Evolutionary conservation across 1,284 basidiomycete species (phyloP).

Genomic region (Naganishia liquefaciens): DNA sequence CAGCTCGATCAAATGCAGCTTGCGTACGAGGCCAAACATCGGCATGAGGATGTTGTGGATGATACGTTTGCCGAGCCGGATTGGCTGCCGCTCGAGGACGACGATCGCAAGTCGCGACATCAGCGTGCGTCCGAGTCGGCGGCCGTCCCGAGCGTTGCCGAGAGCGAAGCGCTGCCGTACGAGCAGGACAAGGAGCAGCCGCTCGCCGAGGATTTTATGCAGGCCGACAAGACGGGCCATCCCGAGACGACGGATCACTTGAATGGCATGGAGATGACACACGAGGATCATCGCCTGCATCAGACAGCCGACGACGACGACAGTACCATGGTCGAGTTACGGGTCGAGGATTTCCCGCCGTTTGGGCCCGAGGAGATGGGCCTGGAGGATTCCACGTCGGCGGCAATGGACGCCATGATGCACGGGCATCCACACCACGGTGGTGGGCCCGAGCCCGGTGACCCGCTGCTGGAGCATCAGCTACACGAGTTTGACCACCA

Average conservation of each 20-base stretch:
- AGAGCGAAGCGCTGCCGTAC: neutral
- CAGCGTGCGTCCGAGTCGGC: conserved; percentile 7
- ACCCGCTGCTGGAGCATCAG: conserved; percentile 12
- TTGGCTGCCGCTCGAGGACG: conserved; percentile 22
- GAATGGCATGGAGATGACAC: conserved; percentile 8
- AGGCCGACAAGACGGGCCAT: conserved; percentile 1
- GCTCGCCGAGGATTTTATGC: conserved; percentile 5
- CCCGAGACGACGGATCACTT: neutral
- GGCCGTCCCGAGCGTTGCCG: neutral
- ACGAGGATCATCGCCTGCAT: neutral
- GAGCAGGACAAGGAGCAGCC: conserved; percentile 6
- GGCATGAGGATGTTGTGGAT: conserved; percentile 28
- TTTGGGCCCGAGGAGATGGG: conserved; percentile 28
- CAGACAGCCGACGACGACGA: conserved; percentile 3
- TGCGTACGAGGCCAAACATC: conserved; percentile 15
- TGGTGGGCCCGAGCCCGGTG: conserved; percentile 1
- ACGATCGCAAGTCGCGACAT: conserved; percentile 14
- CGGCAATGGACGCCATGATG: conserved; percentile 27
- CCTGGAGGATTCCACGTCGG: conserved; percentile 22
- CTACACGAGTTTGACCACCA: conserved; percentile 10
- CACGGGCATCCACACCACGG: neutral
- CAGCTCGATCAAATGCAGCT: conserved; percentile 30
- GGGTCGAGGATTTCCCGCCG: conserved; percentile 28
- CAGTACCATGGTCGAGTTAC: conserved; percentile 19
- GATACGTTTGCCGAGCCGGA: conserved; percentile 25